Evolutionary conservation across 2,329 filamentous ascomycete species (phyloP).

Genomic region (Diplodia intermedia): DNA sequence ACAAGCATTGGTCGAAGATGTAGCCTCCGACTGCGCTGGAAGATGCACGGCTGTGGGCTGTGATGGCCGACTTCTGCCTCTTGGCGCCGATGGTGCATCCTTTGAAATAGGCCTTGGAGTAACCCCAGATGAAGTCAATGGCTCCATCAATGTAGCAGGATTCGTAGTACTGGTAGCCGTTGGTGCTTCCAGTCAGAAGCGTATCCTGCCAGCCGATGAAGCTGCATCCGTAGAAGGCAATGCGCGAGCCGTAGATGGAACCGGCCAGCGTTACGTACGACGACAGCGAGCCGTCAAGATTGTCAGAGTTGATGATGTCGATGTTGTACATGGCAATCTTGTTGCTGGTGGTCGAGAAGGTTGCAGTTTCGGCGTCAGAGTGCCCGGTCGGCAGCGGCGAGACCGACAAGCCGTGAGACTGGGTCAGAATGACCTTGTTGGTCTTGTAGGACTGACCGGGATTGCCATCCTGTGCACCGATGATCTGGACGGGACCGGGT

Average conservation of each 20-base stretch:
- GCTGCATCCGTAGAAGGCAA: conserved; percentile 58
- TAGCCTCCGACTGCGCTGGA: conserved; percentile 51
- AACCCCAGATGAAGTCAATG: conserved; percentile 64
- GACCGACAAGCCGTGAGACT: conserved; percentile 39
- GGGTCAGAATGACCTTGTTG: conserved; percentile 63
- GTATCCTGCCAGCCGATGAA: conserved; percentile 64
- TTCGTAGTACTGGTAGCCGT: conserved; percentile 61
- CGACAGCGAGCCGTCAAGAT: conserved; percentile 54
- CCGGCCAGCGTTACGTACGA: conserved; percentile 11
- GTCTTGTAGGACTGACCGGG: conserved; percentile 53
- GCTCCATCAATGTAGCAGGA: conserved; percentile 63
- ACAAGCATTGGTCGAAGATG: conserved; percentile 59
- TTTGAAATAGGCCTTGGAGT: conserved; percentile 56
- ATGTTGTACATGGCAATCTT: conserved; percentile 67
- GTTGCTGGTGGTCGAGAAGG: conserved; percentile 52
- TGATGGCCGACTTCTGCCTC: conserved; percentile 35
- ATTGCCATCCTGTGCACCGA: conserved; percentile 62
- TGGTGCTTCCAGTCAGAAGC: conserved; percentile 39
- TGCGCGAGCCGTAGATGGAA: conserved; percentile 9
- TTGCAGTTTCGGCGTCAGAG: conserved; percentile 59
- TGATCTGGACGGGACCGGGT: conserved; percentile 58
- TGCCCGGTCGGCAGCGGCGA: conserved; percentile 8
- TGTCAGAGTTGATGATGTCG: conserved; percentile 61
- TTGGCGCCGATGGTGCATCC: conserved; percentile 35
- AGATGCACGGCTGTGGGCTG: conserved; percentile 38